Base-by-base conservation (phyloP, 768 basidiomycete species). In the Pleurotus djamor region DNA sequence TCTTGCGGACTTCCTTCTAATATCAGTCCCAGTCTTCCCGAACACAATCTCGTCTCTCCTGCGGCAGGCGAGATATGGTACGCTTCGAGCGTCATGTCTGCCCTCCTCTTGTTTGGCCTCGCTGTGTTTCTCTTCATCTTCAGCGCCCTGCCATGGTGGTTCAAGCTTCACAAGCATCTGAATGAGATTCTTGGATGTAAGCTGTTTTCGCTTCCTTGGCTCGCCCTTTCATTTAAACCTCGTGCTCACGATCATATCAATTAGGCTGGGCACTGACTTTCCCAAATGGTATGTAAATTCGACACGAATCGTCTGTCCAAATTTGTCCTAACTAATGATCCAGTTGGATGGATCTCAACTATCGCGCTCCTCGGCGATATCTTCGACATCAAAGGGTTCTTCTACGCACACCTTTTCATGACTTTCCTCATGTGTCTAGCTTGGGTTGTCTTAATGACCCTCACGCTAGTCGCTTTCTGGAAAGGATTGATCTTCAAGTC, bases 101-200 rank as follows among this genome's bases (percentile, higher is more conserved):
- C 68, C 12, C 52, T 81, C n/a, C 63, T 81, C 58, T 71, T 82
- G 4, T 80, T 74, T 48, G 80, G 80, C 37, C 72, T 81, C 35
- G 78, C 79, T 5, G 68, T 81, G 3, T 81, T 80, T 66, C 74
- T 81, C 59, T 79, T 82, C 63, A 47, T 75, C 32, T 79, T 80
- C 51, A 78, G 77, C 5, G 66, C 75, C 33, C 59, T 80, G 17
- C 78, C 79, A 13, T 80, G 78, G 62, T 79, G 78, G 77, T 80
- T 77, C 70, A 81, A 81, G 68, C 64, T 80, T 35, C 74, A 80
- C 65, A 80, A 77, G 67, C 65, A 75, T 48, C 70, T 81, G 50
- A 66, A 69, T 57, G 79, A 81, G 57, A 81, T 80, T 57, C 72
- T 81, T 16, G 78, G 79, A 61, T 80, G 79, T 28, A 28, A 28